Evolutionary conservation across 1,139 yeast genomes (phyloP), one percentile per base, ranked within the genome.

Genomic region (Candida sp.): DNA sequence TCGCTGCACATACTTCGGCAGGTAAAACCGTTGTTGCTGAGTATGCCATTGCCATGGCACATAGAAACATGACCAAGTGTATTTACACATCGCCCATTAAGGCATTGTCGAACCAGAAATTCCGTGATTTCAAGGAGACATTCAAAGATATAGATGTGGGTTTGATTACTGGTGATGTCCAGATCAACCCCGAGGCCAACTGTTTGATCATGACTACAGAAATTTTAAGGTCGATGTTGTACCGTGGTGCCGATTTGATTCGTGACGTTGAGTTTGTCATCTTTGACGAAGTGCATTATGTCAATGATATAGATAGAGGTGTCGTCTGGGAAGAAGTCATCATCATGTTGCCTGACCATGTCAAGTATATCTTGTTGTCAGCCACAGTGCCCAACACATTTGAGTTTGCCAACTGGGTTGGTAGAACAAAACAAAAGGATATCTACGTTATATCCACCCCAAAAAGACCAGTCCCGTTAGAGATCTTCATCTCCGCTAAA

Each of bases 281-380:
- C 43, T 94, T 94, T 65, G 99, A 94, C 71, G 99, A 94, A 69
- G 98, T 94, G 3, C 99, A 94, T 70, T 94, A 94, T 66, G 97
- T 94, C 63, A 92, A 94, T 63, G 99, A 94, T 72, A 89, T 90
- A 52, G 97, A 92, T 63, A 83, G 99, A 68, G 99, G 99, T 65
- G 99, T 94, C 33, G 99, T 94, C 5, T 94, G 99, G 99, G 99
- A 94, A 71, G 99, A 94, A 68, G 97, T 96, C 7, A 94, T 94
- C 54, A 94, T 94, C 58, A 86, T 94, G 91, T 77, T 94, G 43
- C 99, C 99, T 1, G 98, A 93, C 57, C 96, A 93, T 68, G 96
- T 94, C 49, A 92, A 90, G 60, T 89, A 89, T 63, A 91, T 93
- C 54, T 75, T 93, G 49, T 73, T 93, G 42, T 92, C 98, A 3